phyloP scores from a whole-genome alignment of 768 basidiomycete species.

The Royoungia palumana region DNA sequence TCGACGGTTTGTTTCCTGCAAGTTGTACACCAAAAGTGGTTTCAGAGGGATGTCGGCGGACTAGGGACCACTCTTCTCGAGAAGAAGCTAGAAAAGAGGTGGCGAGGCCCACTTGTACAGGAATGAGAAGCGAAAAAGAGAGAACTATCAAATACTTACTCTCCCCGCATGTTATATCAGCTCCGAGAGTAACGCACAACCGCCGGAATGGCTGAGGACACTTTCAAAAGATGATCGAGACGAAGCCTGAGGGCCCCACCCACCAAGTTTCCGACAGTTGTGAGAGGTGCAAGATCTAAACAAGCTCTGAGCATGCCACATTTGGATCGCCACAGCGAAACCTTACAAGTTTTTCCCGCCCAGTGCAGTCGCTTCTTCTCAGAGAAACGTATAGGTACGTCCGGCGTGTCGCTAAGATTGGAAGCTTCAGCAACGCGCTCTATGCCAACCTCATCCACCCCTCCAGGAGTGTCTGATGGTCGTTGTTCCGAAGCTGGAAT shows the following conservation, averaged over 20 bases:
- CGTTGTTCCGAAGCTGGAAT: constrained; percentile 15
- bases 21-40: constrained; percentile 87
- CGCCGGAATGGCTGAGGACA: constrained; percentile 80
- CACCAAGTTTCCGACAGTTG: constrained; percentile 94
- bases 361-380: constrained; percentile 91
- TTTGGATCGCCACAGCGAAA: background rate
- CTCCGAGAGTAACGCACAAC: constrained; percentile 80
- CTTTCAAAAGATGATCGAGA: background rate
- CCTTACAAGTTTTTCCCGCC: constrained; percentile 80
- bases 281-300: constrained; percentile 72
- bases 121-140: background rate
- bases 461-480: background rate
- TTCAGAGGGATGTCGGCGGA: constrained; percentile 86
- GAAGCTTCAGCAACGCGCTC: constrained; percentile 35
- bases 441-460: constrained; percentile 23
- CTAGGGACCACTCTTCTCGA: constrained; percentile 92
- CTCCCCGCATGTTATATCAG: constrained; percentile 94
- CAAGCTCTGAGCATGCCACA: constrained; percentile 28
- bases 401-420: constrained; percentile 54
- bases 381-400: constrained; percentile 62
- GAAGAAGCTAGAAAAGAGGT: constrained; percentile 85
- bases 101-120: constrained; percentile 77
- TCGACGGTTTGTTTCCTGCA: constrained; percentile 81
- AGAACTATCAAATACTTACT: constrained; percentile 43
- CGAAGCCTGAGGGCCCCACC: background rate